Conservation (phyloP, 2,329 filamentous ascomycete genomes). For the Pestalotiopsis sp. region DNA sequence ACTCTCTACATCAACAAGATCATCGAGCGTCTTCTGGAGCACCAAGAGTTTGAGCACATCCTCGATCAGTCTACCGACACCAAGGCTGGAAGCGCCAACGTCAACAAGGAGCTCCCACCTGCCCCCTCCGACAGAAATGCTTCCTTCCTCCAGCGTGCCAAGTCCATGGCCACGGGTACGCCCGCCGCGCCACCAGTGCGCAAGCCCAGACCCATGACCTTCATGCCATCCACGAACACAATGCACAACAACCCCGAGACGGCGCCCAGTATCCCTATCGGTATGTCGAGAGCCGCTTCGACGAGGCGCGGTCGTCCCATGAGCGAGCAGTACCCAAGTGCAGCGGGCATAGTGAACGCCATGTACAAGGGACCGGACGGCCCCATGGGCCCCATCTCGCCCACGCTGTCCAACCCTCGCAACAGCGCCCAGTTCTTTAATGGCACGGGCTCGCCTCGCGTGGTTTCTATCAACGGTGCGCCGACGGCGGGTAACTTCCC, state of each 20-base stretch:
- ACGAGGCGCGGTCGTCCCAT: conserved; percentile 57
- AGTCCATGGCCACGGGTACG: conserved; percentile 54
- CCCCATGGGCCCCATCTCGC: conserved; percentile 62
- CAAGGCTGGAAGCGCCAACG: conserved; percentile 52
- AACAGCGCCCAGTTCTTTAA: conserved; percentile 67
- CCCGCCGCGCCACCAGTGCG: conserved; percentile 29
- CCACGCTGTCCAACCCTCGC: conserved; percentile 58
- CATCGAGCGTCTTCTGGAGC: conserved; percentile 89
- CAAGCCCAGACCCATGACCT: conserved; percentile 55
- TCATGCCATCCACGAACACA: conserved; percentile 45
- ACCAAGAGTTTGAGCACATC: conserved; percentile 94
- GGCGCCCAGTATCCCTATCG: conserved; percentile 75
- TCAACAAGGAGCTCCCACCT: conserved; percentile 83
- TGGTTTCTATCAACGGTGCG: conserved; percentile 46
- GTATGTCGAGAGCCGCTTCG: conserved; percentile 54
- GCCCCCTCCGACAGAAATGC: conserved; percentile 61
- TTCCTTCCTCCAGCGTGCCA: conserved; percentile 62
- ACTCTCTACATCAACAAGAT: conserved; percentile 99
- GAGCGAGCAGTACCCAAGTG: conserved; percentile 64
- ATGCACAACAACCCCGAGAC: conserved; percentile 68
- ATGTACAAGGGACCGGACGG: conserved; percentile 81
- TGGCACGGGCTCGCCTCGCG: conserved; percentile 23
- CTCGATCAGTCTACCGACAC: conserved; percentile 76
- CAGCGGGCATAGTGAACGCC: conserved; percentile 78
- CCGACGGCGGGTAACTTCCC: conserved; percentile 68